phyloP scores from a whole-genome alignment of 768 basidiomycete genomes.

The Amanita rubescens region DNA sequence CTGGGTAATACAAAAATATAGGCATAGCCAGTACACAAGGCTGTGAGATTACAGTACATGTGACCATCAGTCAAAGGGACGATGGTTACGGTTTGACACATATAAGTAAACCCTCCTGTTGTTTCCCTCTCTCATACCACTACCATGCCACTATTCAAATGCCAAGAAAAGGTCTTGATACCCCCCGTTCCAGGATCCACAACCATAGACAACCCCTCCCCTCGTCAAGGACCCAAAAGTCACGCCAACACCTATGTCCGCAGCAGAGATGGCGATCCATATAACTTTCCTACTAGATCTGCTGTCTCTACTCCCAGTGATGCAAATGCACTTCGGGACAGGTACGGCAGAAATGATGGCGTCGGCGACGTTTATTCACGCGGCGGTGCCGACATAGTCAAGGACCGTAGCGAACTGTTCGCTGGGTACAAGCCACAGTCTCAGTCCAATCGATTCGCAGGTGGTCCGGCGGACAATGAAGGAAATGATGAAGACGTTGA shows the following conservation, averaged over 20 bases:
- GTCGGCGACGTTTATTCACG: slow-evolving; percentile 64
- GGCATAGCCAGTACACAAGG: neutral
- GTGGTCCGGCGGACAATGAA: slow-evolving; percentile 71
- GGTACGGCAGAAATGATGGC: slow-evolving; percentile 43
- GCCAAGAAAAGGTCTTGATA: slow-evolving; percentile 56
- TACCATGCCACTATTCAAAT: slow-evolving; percentile 61
- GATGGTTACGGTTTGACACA: neutral
- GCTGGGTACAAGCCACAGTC: slow-evolving; percentile 58
- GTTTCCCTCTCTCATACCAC: slow-evolving; percentile 10
- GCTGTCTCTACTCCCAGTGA: slow-evolving; percentile 10
- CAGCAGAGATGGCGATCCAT: slow-evolving; percentile 56
- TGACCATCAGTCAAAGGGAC: neutral
- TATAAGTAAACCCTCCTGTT: neutral
- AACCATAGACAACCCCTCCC: slow-evolving; percentile 26
- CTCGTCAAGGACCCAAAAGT: slow-evolving; percentile 39
- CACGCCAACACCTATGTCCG: slow-evolving; percentile 57
- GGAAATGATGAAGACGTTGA: slow-evolving; percentile 87
- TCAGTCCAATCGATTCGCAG: slow-evolving; percentile 62
- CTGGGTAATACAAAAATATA: neutral
- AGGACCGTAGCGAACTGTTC: slow-evolving; percentile 69
- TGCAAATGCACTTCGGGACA: slow-evolving; percentile 27
- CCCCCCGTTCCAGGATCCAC: slow-evolving; percentile 49
- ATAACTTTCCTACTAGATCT: slow-evolving; percentile 7
- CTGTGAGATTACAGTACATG: neutral
- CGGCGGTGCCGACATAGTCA: slow-evolving; percentile 49